phyloP scores from a whole-genome alignment of 192 early-diverging fungal genomes.

The Umbelopsis vinacea region DNA sequence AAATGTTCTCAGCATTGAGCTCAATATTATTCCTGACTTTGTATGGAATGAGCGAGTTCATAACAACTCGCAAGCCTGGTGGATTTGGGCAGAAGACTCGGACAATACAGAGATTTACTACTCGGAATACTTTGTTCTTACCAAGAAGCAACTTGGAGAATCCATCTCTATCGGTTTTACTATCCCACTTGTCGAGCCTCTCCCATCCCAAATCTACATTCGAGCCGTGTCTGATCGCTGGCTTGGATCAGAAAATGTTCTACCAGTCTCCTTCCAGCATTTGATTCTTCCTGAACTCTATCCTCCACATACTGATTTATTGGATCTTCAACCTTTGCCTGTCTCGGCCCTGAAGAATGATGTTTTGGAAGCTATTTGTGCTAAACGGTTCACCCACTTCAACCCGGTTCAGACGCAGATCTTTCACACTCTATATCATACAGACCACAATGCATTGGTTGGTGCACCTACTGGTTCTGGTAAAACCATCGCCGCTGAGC shows the following conservation, averaged over 20 bases:
- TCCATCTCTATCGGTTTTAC: conserved; percentile 91
- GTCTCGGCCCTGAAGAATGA: conserved; percentile 77
- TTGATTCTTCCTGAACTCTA: conserved; percentile 92
- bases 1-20: conserved; percentile 86
- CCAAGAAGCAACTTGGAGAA: conserved; percentile 78
- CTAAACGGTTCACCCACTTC: conserved; percentile 64
- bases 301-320: conserved; percentile 91
- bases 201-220: conserved; percentile 98
- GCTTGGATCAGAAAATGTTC: conserved; percentile 88
- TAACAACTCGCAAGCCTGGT: conserved; percentile 88
- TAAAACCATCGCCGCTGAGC: conserved; percentile 94
- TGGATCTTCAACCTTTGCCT: conserved; percentile 91
- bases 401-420: conserved; percentile 97
- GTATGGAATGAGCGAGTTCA: conserved; percentile 89
- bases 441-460: conserved; percentile 90
- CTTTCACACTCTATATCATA: conserved; percentile 87
- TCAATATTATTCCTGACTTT: conserved; percentile 94
- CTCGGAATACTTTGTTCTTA: conserved; percentile 91
- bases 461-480: conserved; percentile 94
- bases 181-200: conserved; percentile 87
- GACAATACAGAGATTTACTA: conserved; percentile 90
- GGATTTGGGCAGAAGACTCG: conserved; percentile 94
- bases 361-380: conserved; percentile 75
- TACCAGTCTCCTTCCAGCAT: conserved; percentile 93
- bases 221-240: conserved; percentile 92